Evolutionary conservation across 2,329 filamentous ascomycete genomes (phyloP), one percentile per base, ranked within the genome.

Genomic region (Leptographium radiaticola): DNA sequence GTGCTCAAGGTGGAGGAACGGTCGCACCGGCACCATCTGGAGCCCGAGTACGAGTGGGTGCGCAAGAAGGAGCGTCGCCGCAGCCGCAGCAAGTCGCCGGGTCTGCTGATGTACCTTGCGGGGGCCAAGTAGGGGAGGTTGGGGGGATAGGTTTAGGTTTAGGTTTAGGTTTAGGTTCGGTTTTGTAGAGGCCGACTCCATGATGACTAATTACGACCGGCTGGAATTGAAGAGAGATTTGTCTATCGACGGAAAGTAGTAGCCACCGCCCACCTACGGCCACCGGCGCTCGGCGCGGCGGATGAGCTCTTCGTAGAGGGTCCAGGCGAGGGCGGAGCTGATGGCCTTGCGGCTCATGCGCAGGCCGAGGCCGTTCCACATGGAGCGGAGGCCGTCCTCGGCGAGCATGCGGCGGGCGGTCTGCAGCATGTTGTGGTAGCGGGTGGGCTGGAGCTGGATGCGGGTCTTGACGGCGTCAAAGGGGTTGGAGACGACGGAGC

Each of bases 391-490:
- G 0, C 91, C 91, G 59, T 96, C 91, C 62, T 95, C 86, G 1
- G 71, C 69, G 5, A 97, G 67, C 86, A 98, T 95, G 64, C 82
- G 76, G 62, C 75, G 78, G 43, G 78, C 82, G 0, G 90, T 89
- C 57, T 86, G 81, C 59, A 87, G 68, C 77, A 91, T 87, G 63
- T 97, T 96, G 38, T 77, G 75, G 65, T 97, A 98, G 55, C 80
- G 77, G 8, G 74, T 75, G 4, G 93, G 93, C 72, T 94, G 87
- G 38, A 98, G 75, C 70, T 98, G 93, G 61, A 98, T 82, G 50
- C 93, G 75, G 25, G 93, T 98, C 73, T 98, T 98, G 67, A 97
- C 83, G 1, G 89, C 89, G 68, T 98, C 93, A 63, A 97, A 97
- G 0, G 93, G 93, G 67, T 98, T 98, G 10, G 93, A 96, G 40